phyloP scores from a whole-genome alignment of 192 early-diverging fungal genomes.

The Rhizophagus clarus region DNA sequence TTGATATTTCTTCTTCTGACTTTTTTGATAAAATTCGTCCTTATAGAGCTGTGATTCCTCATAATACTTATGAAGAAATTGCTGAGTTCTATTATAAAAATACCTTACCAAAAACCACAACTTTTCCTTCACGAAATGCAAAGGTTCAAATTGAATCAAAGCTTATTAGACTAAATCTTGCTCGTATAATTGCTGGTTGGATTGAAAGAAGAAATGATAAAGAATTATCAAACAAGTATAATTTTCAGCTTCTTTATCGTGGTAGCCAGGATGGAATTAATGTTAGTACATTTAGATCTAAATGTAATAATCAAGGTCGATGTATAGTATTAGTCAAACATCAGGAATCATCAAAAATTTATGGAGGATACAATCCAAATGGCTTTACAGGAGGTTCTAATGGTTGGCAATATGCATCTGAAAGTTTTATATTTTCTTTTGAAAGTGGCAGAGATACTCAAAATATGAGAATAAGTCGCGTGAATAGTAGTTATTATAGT shows the following conservation, averaged over 20 bases:
- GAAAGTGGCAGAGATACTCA: too few species aligned
- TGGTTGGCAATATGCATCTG: too few species aligned
- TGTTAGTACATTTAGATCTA: too few species aligned
- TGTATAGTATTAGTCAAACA: too few species aligned
- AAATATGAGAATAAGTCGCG: too few species aligned
- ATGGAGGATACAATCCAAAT: background rate
- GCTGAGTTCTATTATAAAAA: background rate
- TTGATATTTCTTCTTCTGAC: background rate
- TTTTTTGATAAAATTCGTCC: background rate
- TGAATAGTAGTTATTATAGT: too few species aligned
- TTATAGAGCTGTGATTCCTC: background rate
- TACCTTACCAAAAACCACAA: too few species aligned
- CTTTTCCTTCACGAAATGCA: too few species aligned
- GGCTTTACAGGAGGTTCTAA: background rate
- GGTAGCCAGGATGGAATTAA: background rate
- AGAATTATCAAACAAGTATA: background rate
- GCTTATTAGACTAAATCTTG: background rate
- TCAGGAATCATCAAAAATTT: too few species aligned
- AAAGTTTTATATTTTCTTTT: too few species aligned
- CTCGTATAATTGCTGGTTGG: background rate
- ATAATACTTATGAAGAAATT: background rate
- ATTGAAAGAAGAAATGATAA: background rate
- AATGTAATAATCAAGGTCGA: too few species aligned
- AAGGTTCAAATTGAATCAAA: background rate
- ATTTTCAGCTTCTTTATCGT: constrained; percentile 15